phyloP scores from a whole-genome alignment of 2,329 filamentous ascomycete species.

The Fusarium miscanthi region DNA sequence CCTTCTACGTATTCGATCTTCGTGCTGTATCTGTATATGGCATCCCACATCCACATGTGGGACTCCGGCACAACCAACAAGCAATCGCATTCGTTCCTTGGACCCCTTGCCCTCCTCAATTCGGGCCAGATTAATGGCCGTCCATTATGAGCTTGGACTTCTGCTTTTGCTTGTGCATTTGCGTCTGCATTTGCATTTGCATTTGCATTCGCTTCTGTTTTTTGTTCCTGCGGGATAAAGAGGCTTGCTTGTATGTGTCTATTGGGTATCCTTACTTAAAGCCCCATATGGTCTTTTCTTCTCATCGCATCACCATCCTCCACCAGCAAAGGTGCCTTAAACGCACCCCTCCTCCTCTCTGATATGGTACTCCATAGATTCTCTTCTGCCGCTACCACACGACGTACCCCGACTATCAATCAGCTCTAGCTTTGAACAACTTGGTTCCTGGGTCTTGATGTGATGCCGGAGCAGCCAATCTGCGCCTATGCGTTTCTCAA shows the following conservation, averaged over 20 bases:
- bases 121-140: conserved; percentile 30
- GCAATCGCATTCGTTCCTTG: conserved; percentile 38
- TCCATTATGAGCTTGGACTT: conserved; percentile 44
- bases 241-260: conserved; percentile 49
- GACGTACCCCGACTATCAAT: conserved; percentile 39
- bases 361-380: conserved; percentile 16
- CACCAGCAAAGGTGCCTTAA: conserved; percentile 14
- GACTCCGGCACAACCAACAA: conserved; percentile 48
- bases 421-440: conserved; percentile 22
- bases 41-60: conserved; percentile 46
- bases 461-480: conserved; percentile 33
- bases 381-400: conserved; percentile 32
- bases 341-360: conserved; percentile 22
- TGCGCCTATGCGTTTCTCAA: conserved; percentile 23
- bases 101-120: conserved; percentile 24
- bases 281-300: conserved; percentile 48
- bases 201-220: conserved; percentile 19
- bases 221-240: conserved; percentile 51
- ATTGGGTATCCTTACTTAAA: conserved; percentile 56
- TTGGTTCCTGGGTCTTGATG: conserved; percentile 43
- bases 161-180: conserved; percentile 19
- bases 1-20: conserved; percentile 26
- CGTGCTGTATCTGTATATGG: conserved; percentile 45
- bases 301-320: conserved; percentile 45
- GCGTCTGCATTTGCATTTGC: conserved; percentile 16